These are phyloP conservation scores for Cylindrodendrum hubeiense DNA, from an alignment of 2,329 filamentous ascomycete species.

Conservation along the genomic window DNA sequence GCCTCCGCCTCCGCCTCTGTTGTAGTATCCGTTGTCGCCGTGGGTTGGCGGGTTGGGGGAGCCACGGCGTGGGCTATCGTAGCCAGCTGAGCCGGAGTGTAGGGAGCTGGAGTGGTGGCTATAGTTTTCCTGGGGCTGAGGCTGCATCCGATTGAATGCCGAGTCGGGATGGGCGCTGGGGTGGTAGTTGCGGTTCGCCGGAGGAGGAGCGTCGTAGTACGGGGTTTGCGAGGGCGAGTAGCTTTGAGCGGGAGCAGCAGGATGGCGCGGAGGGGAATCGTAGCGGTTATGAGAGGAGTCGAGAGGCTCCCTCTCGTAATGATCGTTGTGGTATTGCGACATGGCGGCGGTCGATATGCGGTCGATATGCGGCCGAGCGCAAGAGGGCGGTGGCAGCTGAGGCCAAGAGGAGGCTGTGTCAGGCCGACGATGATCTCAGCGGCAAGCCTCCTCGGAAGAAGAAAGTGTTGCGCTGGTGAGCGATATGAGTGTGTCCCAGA, in stretches of 20 bases:
- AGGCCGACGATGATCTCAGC: conserved; percentile 36
- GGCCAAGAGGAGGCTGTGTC: conserved; percentile 25
- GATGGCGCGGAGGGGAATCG: conserved; percentile 39
- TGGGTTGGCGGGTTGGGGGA: conserved; percentile 25
- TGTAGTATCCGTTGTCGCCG: conserved; percentile 41
- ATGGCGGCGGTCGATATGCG: conserved; percentile 41
- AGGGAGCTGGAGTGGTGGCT: conserved; percentile 31
- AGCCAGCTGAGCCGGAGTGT: conserved; percentile 36
- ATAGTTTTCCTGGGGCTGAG: conserved; percentile 35
- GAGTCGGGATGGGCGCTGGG: conserved; percentile 43
- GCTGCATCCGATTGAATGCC: conserved; percentile 35
- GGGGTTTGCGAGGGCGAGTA: conserved; percentile 35
- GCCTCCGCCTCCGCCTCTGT: conserved; percentile 22
- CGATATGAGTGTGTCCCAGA: conserved; percentile 21
- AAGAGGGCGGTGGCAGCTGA: conserved; percentile 19
- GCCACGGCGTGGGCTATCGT: conserved; percentile 36
- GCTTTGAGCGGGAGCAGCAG: conserved; percentile 37
- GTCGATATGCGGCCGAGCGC: conserved; percentile 23
- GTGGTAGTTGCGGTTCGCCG: conserved; percentile 30
- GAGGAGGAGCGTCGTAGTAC: conserved; percentile 45
- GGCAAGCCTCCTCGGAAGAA: conserved; percentile 34
- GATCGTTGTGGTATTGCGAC: conserved; percentile 49
- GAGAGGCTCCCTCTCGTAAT: conserved; percentile 53
- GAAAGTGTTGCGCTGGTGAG: conserved; percentile 17
- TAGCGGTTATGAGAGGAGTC: conserved; percentile 43